Evolutionary conservation across 2,329 filamentous ascomycete genomes (phyloP).

Genomic region (Pseudocercospora cruenta): DNA sequence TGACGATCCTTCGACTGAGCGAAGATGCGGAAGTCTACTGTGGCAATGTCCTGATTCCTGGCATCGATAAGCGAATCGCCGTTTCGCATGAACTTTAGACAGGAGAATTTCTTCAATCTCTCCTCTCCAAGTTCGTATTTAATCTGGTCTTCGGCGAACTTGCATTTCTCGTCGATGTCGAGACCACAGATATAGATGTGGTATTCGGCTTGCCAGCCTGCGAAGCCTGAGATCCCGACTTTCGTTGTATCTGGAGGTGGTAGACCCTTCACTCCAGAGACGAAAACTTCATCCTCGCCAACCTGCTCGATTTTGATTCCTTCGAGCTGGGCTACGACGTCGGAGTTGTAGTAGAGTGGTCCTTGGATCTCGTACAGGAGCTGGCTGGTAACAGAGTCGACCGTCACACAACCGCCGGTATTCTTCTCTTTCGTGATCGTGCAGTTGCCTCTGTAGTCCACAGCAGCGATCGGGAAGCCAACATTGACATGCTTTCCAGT

Average conservation of each 20-base stretch:
- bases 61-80: constrained; percentile 23
- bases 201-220: constrained; percentile 50
- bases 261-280: constrained; percentile 48
- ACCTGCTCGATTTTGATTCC: constrained; percentile 55
- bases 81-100: constrained; percentile 24
- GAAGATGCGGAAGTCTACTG: constrained; percentile 28
- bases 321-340: constrained; percentile 56
- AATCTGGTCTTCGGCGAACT: constrained; percentile 47
- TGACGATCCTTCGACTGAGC: constrained; percentile 24
- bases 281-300: constrained; percentile 49
- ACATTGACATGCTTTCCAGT: constrained; percentile 39
- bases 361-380: constrained; percentile 59
- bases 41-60: constrained; percentile 27
- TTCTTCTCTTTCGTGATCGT: constrained; percentile 39
- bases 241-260: constrained; percentile 56
- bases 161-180: constrained; percentile 48
- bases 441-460: constrained; percentile 38
- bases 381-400: constrained; percentile 55
- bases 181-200: constrained; percentile 47
- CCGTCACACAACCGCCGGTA: constrained; percentile 41
- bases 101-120: constrained; percentile 18
- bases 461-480: constrained; percentile 37
- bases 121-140: constrained; percentile 39
- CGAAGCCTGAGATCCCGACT: constrained; percentile 48
- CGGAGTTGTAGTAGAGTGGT: constrained; percentile 58